Percentiles rank a stretch among this genome's conserved stretches.
phyloP scores from a whole-genome alignment of 306 rosid genomes.

The Alnus rubra region DNA sequence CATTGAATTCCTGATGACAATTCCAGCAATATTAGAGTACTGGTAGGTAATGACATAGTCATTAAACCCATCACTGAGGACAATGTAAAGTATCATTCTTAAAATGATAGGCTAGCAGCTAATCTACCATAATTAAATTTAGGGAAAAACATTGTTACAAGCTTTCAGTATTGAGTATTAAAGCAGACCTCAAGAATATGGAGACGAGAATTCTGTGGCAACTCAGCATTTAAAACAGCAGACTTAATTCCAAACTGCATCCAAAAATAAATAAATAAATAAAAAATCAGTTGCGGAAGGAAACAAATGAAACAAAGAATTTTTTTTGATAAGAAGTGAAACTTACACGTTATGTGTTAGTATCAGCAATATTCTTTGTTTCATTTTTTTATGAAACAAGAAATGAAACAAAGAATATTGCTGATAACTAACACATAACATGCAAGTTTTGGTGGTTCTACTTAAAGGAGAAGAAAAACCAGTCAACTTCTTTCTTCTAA shows the following conservation, averaged over 20 bases:
- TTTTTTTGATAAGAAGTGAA: too few relatives aligned
- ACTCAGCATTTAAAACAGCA: slow-evolving; percentile 93
- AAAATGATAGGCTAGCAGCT: slow-evolving; percentile 20
- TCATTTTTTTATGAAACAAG: not conserved
- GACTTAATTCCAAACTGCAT: slow-evolving; percentile 88
- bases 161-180: slow-evolving; percentile 6
- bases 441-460: not conserved
- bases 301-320: not conserved
- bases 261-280: slow-evolving; percentile 1
- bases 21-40: slow-evolving; percentile 24
- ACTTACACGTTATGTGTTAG: not conserved
- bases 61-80: slow-evolving; percentile 1
- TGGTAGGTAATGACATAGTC: slow-evolving; percentile 14
- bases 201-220: slow-evolving; percentile 97
- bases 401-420: not conserved
- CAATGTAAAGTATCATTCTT: slow-evolving; percentile 18
- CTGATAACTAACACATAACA: not conserved
- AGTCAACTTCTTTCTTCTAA: not conserved
- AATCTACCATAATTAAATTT: not conserved
- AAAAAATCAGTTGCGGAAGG: not conserved
- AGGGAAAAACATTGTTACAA: not conserved
- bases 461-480: not conserved
- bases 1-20: slow-evolving; percentile 88
- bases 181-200: slow-evolving; percentile 89
- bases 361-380: not conserved